These are phyloP conservation scores for Nakazawaea populi DNA, from an alignment of 805 yeast genomes.

Conservation along the genomic window DNA sequence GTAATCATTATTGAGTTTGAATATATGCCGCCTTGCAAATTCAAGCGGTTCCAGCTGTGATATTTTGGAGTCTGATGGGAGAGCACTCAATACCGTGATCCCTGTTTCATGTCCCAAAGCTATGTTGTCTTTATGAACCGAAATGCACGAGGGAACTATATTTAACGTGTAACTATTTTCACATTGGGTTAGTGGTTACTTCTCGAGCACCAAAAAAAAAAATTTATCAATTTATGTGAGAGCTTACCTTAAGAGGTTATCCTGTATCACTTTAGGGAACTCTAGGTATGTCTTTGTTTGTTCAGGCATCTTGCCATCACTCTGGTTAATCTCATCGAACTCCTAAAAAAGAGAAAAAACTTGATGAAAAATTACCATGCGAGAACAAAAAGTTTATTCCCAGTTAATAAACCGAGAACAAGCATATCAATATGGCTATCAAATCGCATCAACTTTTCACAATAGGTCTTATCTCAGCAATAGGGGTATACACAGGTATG, in stretches of 20 bases:
- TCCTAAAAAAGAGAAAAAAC: not conserved
- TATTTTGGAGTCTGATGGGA: not conserved
- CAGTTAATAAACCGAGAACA: too few relatives aligned
- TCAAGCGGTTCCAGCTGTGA: not conserved
- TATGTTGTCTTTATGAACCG: not conserved
- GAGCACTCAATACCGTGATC: not conserved
- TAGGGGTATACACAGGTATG: constrained; percentile 40
- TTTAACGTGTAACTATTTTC: not conserved
- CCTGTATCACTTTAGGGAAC: not conserved
- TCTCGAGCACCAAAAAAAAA: too few relatives aligned
- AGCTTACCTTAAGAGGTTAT: not conserved
- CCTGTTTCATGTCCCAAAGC: constrained; percentile 5
- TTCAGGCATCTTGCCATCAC: not conserved
- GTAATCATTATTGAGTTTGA: not conserved
- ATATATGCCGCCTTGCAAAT: not conserved
- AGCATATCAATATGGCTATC: constrained; percentile 7
- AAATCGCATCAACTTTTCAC: constrained; percentile 17
- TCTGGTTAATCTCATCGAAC: not conserved
- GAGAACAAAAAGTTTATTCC: too few relatives aligned
- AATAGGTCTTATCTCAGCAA: constrained; percentile 20
- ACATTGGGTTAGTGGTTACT: too few relatives aligned
- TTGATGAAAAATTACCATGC: not conserved
- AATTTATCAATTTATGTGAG: too few relatives aligned
- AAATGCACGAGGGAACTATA: constrained; percentile 4
- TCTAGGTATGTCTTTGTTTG: not conserved